Conservation (phyloP, 2,329 filamentous ascomycete genomes). For the Neonectria ditissima region DNA sequence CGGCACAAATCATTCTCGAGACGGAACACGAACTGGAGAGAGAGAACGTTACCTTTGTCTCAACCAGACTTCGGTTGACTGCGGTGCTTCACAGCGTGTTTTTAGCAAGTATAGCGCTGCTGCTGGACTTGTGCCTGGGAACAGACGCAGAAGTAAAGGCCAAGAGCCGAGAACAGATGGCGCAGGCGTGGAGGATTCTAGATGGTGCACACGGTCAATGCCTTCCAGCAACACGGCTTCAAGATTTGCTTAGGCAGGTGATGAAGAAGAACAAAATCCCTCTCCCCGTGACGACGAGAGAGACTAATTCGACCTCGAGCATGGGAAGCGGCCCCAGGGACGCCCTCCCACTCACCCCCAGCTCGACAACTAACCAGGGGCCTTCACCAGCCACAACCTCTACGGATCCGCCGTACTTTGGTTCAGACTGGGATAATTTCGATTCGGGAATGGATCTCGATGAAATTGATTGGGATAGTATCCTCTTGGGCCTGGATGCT, state of each 20-base stretch:
- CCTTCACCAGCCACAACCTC: slow-evolving; percentile 30
- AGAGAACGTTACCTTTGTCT: slow-evolving; percentile 44
- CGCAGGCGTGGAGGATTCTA: slow-evolving; percentile 50
- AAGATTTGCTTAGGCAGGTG: slow-evolving; percentile 48
- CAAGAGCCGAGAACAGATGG: slow-evolving; percentile 42
- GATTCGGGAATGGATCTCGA: slow-evolving; percentile 49
- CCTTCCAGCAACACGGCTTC: slow-evolving; percentile 45
- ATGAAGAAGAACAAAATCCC: slow-evolving; percentile 48
- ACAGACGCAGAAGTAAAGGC: slow-evolving; percentile 39
- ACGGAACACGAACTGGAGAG: slow-evolving; percentile 46
- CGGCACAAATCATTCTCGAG: slow-evolving; percentile 48
- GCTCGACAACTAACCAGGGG: slow-evolving; percentile 35
- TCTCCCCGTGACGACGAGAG: slow-evolving; percentile 27
- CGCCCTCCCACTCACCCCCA: slow-evolving; percentile 46
- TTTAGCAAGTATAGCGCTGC: slow-evolving; percentile 49
- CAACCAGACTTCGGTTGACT: slow-evolving; percentile 45
- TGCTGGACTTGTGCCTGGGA: slow-evolving; percentile 49
- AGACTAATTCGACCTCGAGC: background rate
- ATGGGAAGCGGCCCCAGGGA: slow-evolving; percentile 5
- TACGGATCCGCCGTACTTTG: slow-evolving; percentile 27
- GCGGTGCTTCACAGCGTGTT: slow-evolving; percentile 51
- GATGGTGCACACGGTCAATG: slow-evolving; percentile 48
- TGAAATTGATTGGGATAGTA: slow-evolving; percentile 51
- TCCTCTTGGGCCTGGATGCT: slow-evolving; percentile 51
- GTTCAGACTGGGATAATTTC: slow-evolving; percentile 44